Base-by-base conservation (phyloP, 1,284 basidiomycete genomes). In the Apiotrichum veenhuisii region DNA sequence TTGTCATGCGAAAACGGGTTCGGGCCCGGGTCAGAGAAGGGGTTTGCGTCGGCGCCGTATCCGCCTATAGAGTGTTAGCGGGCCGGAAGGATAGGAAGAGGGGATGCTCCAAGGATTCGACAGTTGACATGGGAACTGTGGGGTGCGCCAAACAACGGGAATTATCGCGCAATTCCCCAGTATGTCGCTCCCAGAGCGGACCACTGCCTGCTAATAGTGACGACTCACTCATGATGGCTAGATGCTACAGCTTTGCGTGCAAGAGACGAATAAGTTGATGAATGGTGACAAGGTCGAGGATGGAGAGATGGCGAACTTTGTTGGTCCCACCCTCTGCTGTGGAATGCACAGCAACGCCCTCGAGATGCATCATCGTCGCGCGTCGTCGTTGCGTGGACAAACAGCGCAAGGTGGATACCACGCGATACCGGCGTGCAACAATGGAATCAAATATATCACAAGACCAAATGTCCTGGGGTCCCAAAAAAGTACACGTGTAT, bases 1-100 rank as follows among this genome's bases (percentile, higher is more conserved):
- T 73, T 74, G 42, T 59, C 55, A 34, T 71, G 63, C 26, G 60
- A 54, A 57, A 73, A 75, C 17, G 72, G 73, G 60, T 73, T 72
- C 26, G 57, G 55, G 47, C 12, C 23, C 26, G 57, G 41, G 57
- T 65, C 61, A 43, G 55, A 53, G 63, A 73, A 74, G 12, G 73
- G 73, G 61, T 74, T 72, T 20, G 68, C 64, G 51, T 71, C 69
- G 27, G 49, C 49, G 37, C 49, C 36, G 49, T 50, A 50, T 18
- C 36, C 36, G 37, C 49, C 49, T 50, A 30, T 7, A 30, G 69
- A 65, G 12, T 59, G 60, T 53, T 65, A 58, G 15, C 43, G 37
- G 20, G 23, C 14, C 5, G 23, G 25, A 18, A 34, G 27, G 17
- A 43, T 12, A 1, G 27, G 18, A 11, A 30, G 18, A 20, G 20